A percentile compares a stretch with the other conserved stretches of the same genome.
phyloP scores from a whole-genome alignment of 345 rosid genomes.

The Microthlaspi erraticum region DNA sequence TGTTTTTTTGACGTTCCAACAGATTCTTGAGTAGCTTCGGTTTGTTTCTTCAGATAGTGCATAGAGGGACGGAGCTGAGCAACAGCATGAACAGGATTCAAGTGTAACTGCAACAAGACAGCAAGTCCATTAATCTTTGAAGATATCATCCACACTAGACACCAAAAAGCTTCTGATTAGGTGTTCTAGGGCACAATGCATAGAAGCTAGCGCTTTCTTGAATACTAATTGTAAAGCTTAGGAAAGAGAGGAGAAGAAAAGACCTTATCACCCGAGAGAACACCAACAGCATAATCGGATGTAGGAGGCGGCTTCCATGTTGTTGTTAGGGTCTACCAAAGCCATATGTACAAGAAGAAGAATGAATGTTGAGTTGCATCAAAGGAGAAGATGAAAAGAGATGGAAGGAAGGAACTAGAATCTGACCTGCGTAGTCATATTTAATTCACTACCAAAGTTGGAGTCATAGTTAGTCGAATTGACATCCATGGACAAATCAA shows the following conservation, averaged over 20 bases:
- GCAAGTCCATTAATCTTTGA: conserved; percentile 14
- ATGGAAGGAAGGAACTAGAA: conserved; percentile 5
- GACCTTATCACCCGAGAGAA: conserved; percentile 75
- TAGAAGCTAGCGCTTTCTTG: too few relatives aligned
- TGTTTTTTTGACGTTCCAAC: conserved; percentile 62
- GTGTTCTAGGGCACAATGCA: neutral
- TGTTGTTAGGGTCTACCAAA: conserved; percentile 62
- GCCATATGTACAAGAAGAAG: neutral
- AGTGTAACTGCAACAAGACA: conserved; percentile 65
- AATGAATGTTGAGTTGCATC: conserved; percentile 16
- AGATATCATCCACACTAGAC: conserved; percentile 18
- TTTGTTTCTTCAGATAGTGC: conserved; percentile 54
- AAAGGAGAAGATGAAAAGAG: neutral
- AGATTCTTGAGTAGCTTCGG: conserved; percentile 46
- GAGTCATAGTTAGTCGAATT: conserved; percentile 60
- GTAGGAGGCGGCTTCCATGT: conserved; percentile 56
- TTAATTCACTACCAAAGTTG: conserved; percentile 42
- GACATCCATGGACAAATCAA: conserved; percentile 70
- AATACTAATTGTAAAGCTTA: too few relatives aligned
- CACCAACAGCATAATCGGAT: conserved; percentile 73
- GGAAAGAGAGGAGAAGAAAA: neutral
- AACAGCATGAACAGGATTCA: conserved; percentile 83
- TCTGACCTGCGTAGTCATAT: conserved; percentile 69
- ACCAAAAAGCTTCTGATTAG: neutral
- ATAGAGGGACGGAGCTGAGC: conserved; percentile 85